Evolutionary conservation across 2,329 filamentous ascomycete genomes (phyloP).

Genomic region (Blastomyces silverae): DNA sequence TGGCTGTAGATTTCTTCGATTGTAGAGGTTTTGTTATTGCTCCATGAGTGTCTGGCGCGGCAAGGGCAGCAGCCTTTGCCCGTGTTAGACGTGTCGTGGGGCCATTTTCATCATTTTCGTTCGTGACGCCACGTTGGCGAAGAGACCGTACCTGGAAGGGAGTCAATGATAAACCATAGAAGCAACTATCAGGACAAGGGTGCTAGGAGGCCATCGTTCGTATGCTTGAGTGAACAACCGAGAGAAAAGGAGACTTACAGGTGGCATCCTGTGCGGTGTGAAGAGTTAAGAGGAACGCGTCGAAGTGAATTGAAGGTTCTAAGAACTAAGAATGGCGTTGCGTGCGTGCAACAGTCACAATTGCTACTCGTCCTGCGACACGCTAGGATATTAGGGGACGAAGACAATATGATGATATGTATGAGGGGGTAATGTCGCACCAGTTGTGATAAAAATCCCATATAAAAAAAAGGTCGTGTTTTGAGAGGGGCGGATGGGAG

Average conservation of each 20-base stretch:
- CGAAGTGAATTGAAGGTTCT: constrained; percentile 1
- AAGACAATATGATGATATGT: background rate
- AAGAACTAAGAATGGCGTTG: constrained; percentile 1
- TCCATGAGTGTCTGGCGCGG: constrained; percentile 44
- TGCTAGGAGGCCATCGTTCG: background rate
- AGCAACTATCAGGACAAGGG: background rate
- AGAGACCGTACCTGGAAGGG: constrained; percentile 57
- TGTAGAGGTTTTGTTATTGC: constrained; percentile 58
- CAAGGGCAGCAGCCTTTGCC: constrained; percentile 74
- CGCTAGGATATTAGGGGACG: background rate
- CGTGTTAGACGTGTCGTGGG: constrained; percentile 76
- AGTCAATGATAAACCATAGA: constrained; percentile 36
- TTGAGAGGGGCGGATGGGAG: background rate
- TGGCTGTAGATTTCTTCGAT: constrained; percentile 56
- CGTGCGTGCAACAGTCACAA: constrained; percentile 5
- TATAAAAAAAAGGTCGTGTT: constrained; percentile 1
- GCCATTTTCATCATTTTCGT: constrained; percentile 92
- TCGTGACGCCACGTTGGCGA: constrained; percentile 68
- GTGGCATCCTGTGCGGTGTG: constrained; percentile 47
- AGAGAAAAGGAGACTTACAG: constrained; percentile 43
- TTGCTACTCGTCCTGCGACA: constrained; percentile 10
- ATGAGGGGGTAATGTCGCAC: constrained; percentile 5
- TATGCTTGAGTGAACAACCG: background rate
- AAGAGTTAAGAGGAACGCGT: constrained; percentile 18
- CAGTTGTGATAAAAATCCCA: constrained; percentile 7